Base-by-base conservation (phyloP, 2,329 filamentous ascomycete species). In the Neopestalotiopsis clavispora region DNA sequence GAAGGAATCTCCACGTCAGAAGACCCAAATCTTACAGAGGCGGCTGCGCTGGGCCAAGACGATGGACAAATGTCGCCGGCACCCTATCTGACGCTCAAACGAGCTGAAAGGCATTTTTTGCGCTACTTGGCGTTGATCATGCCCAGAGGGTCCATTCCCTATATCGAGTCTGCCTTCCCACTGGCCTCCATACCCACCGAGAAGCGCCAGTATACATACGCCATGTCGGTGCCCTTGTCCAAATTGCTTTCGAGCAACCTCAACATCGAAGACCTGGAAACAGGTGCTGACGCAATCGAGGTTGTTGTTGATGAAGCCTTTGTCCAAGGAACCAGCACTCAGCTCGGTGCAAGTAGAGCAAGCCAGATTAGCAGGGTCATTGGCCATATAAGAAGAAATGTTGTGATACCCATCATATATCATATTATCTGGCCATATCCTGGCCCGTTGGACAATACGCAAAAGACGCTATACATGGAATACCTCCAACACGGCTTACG, bases 251-350 rank as follows among this genome's bases (percentile, higher is more conserved):
- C 83, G 1, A 81, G 82, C 12, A 79, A 85, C 1, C 74, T 90
- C 23, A 87, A 92, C 68, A 85, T 92, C 12, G 89, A 92, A 72
- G 86, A 89, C 32, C 79, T 91, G 23, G 90, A 92, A 69, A 86
- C 86, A n/a, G 90, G 89, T 4, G 87, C 86, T 3, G 91, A 93
- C 77, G 90, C 90, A 5, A 87, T 93, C 40, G 90, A 92, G 74
- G 80, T 92, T 4, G 83, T 87, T 14, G 80, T 91, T 28, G 85
- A 87, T 67, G 77, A 80, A 23, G 73, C 80, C 17, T 70, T 76
- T 4, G 70, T 75, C 32, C 62, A 20, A 12, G 61, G 67, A 32
- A 49, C 73, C 40, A 65, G 23, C 23, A 4, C 60, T 14, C 66
- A 68, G 70, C 34, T 72, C 71, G 13, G 66, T 66, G 66, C 76